A percentile compares a stretch with the other conserved stretches of the same genome.
phyloP scores from a whole-genome alignment of 129 eudicot species.

The Flaveria trinervia region DNA sequence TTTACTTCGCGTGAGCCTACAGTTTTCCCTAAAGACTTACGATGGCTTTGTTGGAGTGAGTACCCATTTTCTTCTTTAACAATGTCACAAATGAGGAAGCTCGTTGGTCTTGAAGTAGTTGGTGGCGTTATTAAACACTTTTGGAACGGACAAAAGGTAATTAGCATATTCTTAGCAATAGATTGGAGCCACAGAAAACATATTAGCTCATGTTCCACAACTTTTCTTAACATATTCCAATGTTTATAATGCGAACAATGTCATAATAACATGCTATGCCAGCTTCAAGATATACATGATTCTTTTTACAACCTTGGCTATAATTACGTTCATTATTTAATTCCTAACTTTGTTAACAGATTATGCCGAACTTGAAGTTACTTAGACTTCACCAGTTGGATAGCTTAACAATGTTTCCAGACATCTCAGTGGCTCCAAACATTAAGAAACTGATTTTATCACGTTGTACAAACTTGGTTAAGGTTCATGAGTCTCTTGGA shows the following conservation, averaged over 20 bases:
- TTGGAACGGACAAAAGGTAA: too few species aligned
- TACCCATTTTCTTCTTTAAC: neutral
- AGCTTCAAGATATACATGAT: too few species aligned
- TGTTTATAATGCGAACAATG: neutral
- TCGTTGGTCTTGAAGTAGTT: neutral
- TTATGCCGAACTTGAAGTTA: conserved; percentile 2
- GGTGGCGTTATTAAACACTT: neutral
- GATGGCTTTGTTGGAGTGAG: neutral
- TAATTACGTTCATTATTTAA: neutral
- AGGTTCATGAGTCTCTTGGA: conserved; percentile 16
- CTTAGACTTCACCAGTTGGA: neutral
- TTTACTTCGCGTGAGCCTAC: neutral
- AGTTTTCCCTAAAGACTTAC: neutral
- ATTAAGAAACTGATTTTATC: neutral
- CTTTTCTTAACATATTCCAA: neutral
- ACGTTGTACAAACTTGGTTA: neutral
- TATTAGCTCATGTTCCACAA: too few species aligned
- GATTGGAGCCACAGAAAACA: too few species aligned
- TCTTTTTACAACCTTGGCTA: too few species aligned
- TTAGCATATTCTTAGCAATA: too few species aligned
- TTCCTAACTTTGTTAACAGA: neutral
- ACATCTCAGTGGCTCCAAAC: conserved; percentile 8
- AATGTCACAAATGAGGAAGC: neutral
- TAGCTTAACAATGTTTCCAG: neutral
- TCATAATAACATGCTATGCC: too few species aligned